Evolutionary conservation across 345 rosid genomes (phyloP).

Genomic region (Hypericum perforatum): DNA sequence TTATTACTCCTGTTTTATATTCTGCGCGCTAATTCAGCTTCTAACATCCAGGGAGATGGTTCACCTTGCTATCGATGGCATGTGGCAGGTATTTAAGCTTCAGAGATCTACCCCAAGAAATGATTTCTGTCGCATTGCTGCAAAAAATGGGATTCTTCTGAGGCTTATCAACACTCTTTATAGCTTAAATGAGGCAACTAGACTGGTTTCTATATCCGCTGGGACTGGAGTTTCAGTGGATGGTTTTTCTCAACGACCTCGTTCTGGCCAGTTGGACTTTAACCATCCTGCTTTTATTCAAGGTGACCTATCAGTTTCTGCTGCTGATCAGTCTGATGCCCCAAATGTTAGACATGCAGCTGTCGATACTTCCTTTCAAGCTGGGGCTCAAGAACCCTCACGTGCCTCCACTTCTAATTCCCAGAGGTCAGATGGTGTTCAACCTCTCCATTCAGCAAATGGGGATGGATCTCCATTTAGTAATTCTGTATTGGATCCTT

Average conservation of each 20-base stretch:
- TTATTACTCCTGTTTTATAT: background rate
- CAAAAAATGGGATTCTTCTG: constrained; percentile 75
- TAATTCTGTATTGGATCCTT: constrained; percentile 41
- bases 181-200: constrained; percentile 94
- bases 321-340: constrained; percentile 53
- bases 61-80: constrained; percentile 98
- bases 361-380: constrained; percentile 33
- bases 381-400: constrained; percentile 48
- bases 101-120: constrained; percentile 88
- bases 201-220: constrained; percentile 60
- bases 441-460: constrained; percentile 31
- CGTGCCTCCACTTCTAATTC: constrained; percentile 61
- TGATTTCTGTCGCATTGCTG: constrained; percentile 91
- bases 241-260: constrained; percentile 46
- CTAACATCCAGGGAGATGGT: constrained; percentile 88
- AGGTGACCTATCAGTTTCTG: constrained; percentile 39
- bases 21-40: constrained; percentile 21
- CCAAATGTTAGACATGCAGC: constrained; percentile 48
- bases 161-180: constrained; percentile 91
- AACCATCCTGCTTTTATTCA: constrained; percentile 51
- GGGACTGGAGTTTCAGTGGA: constrained; percentile 51
- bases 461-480: constrained; percentile 55
- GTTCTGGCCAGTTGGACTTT: constrained; percentile 72
- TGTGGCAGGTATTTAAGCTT: constrained; percentile 99
- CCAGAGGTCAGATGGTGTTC: constrained; percentile 58